Conservation (phyloP, 2,329 filamentous ascomycete species). For the Chrysoporthe cubensis region DNA sequence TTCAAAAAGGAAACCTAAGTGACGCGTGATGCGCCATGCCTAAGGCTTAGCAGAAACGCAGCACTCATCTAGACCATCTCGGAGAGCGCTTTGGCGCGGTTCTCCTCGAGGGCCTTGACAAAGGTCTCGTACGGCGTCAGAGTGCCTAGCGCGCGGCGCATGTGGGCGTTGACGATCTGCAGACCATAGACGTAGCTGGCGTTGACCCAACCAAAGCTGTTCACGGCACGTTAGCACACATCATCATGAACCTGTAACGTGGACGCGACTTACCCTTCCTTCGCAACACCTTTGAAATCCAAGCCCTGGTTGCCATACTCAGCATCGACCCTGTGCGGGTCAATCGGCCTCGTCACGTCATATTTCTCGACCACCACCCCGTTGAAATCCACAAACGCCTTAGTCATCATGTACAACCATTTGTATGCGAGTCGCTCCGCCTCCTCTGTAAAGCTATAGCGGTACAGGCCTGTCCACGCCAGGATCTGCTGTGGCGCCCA, state of each 20-base stretch:
- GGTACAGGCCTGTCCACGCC: constrained; percentile 89
- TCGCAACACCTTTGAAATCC: constrained; percentile 93
- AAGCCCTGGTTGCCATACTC: constrained; percentile 97
- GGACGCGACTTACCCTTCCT: constrained; percentile 77
- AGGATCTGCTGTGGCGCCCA: constrained; percentile 99
- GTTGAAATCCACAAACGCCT: constrained; percentile 98
- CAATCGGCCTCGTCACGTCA: constrained; percentile 86
- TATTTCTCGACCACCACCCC: constrained; percentile 99
- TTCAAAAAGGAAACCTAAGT: not conserved
- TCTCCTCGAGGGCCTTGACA: constrained; percentile 66
- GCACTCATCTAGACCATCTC: constrained; percentile 40
- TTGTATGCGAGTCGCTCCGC: constrained; percentile 90
- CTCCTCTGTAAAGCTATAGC: constrained; percentile 90
- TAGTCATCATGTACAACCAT: constrained; percentile 98
- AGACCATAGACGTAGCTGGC: constrained; percentile 95
- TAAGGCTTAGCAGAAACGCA: not conserved
- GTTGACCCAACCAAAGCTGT: constrained; percentile 97
- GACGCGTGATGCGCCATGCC: too few species aligned
- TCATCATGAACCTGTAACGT: not conserved
- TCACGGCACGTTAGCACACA: constrained; percentile 35
- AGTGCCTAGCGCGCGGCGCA: constrained; percentile 84
- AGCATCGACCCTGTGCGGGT: constrained; percentile 91
- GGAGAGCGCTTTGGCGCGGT: constrained; percentile 57
- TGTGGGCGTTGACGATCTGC: constrained; percentile 84
- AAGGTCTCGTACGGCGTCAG: constrained; percentile 87